These are phyloP conservation scores for Pseudocercospora vitis DNA, from an alignment of 2,329 filamentous ascomycete genomes.

Conservation along the genomic window DNA sequence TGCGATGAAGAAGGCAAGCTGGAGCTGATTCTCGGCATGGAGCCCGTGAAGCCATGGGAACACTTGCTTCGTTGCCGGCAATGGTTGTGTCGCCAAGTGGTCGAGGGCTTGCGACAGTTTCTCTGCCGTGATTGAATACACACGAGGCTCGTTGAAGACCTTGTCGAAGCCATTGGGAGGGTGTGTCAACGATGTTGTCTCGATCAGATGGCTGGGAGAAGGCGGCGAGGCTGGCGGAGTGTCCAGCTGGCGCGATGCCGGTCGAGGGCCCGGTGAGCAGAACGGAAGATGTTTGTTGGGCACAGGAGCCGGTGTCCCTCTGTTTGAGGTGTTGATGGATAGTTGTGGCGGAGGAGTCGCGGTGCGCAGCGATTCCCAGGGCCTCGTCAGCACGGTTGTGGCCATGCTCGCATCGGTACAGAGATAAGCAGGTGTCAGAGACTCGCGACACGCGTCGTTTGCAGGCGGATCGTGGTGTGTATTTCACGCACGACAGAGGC, in stretches of 20 bases:
- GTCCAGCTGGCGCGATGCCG: conserved; percentile 52
- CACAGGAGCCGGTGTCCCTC: conserved; percentile 60
- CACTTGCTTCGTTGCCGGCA: conserved; percentile 80
- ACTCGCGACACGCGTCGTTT: not conserved
- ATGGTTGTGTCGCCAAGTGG: conserved; percentile 71
- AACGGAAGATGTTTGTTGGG: conserved; percentile 90
- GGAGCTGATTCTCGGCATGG: conserved; percentile 83
- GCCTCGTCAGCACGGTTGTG: conserved; percentile 46
- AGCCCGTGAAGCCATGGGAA: conserved; percentile 97
- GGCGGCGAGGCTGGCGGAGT: conserved; percentile 60
- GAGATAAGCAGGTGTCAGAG: not conserved
- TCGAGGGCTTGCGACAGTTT: conserved; percentile 73
- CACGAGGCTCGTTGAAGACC: conserved; percentile 55
- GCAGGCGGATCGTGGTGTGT: not conserved
- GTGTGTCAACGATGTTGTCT: conserved; percentile 69
- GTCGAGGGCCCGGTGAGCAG: conserved; percentile 73
- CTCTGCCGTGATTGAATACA: conserved; percentile 72
- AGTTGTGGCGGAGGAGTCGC: conserved; percentile 55
- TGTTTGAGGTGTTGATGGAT: conserved; percentile 57
- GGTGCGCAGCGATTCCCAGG: conserved; percentile 35
- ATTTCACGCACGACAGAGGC: not conserved
- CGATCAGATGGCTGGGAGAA: conserved; percentile 55
- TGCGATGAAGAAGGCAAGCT: conserved; percentile 84
- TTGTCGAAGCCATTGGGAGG: conserved; percentile 67
- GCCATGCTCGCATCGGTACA: conserved; percentile 22